phyloP scores from a whole-genome alignment of 331 rosid genomes.

The Saraca asoca region DNA sequence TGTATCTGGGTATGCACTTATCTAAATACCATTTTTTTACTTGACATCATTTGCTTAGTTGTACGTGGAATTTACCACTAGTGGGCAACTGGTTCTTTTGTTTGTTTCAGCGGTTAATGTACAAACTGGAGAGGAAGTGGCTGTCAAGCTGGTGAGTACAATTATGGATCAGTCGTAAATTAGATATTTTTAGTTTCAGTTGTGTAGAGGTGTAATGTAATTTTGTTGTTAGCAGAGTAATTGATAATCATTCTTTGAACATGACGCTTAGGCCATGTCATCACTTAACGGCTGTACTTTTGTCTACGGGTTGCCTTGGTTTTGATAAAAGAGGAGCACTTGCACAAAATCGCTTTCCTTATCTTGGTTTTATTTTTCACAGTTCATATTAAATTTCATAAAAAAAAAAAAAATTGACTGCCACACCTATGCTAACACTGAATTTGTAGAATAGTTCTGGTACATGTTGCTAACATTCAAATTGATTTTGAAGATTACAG shows the following conservation, averaged over 20 bases:
- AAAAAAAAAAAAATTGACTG: too few relatives aligned
- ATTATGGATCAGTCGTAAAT: conserved; percentile 16
- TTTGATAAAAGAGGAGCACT: too few relatives aligned
- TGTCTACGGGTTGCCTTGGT: too few relatives aligned
- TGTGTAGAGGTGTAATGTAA: conserved; percentile 3
- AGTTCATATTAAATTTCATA: too few relatives aligned
- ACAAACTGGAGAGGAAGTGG: conserved; percentile 94
- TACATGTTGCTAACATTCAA: conserved; percentile 9
- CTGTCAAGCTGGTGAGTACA: conserved; percentile 85
- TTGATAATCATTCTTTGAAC: background rate
- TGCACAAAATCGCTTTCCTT: too few relatives aligned
- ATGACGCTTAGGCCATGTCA: background rate
- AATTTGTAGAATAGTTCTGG: background rate
- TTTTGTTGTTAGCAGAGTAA: conserved; percentile 20
- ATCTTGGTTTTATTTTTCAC: too few relatives aligned
- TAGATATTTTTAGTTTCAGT: conserved; percentile 5
- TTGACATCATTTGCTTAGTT: conserved; percentile 14
- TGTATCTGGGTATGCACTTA: conserved; percentile 74
- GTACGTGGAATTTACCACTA: conserved; percentile 2
- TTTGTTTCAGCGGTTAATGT: conserved; percentile 74
- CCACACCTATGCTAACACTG: too few relatives aligned
- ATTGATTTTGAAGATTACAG: conserved; percentile 12
- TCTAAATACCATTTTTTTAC: conserved; percentile 12
- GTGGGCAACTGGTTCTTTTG: conserved; percentile 37
- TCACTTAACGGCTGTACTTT: too few relatives aligned